phyloP scores from a whole-genome alignment of 148 eudicot species.

The Fagopyrum homotropicum region DNA sequence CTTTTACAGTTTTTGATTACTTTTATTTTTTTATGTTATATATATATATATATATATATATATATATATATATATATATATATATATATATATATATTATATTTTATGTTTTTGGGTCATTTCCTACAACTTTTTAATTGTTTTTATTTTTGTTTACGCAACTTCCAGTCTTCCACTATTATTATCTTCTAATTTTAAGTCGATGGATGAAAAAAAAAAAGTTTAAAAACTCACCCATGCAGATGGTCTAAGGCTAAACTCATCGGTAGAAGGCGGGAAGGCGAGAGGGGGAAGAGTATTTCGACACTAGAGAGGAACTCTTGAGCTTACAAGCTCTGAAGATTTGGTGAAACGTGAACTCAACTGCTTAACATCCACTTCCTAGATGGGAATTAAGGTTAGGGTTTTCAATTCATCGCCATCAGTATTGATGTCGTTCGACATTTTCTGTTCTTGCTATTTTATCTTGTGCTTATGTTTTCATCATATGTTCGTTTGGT shows the following conservation, averaged over 20 bases:
- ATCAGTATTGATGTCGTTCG: background rate
- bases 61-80: no score
- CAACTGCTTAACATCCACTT: background rate
- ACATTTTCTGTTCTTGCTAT: background rate
- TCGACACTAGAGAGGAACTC: constrained; percentile 10
- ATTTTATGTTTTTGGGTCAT: no score
- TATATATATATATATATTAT: no score
- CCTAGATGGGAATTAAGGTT: constrained; percentile 37
- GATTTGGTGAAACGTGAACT: background rate
- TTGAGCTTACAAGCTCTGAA: background rate
- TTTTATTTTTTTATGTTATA: no score
- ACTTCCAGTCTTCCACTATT: no score
- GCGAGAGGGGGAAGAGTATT: background rate
- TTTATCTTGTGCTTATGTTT: background rate
- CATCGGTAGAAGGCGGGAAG: constrained; percentile 25
- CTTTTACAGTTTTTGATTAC: no score
- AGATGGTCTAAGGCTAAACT: background rate
- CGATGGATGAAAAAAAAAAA: no score
- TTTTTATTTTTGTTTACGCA: no score
- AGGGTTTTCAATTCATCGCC: background rate
- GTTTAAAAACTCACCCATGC: no score
- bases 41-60: no score
- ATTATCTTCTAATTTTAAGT: no score
- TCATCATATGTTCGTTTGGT: background rate
- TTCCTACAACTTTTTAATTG: no score